A percentile compares a stretch with the other conserved stretches of the same genome.
Evolutionary conservation across 2,329 filamentous ascomycete species (phyloP).

Genomic region (Apiospora arundinis): DNA sequence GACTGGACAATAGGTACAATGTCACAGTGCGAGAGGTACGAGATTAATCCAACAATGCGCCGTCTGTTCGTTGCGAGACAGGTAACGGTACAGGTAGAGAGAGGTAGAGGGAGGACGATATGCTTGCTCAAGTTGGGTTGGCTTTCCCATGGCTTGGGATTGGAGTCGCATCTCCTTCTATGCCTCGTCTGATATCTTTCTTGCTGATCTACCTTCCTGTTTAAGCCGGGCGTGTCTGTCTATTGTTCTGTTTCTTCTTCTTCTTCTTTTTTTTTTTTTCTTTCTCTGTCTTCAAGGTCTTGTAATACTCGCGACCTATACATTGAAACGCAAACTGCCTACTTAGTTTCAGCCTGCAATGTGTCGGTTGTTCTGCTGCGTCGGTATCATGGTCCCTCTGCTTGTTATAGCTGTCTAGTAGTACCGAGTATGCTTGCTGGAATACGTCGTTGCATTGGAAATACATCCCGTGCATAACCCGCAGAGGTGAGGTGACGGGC

Average conservation of each 20-base stretch:
- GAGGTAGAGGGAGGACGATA: background rate
- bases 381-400: background rate
- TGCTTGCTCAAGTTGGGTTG: background rate
- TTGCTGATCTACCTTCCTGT: background rate
- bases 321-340: background rate
- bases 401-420: background rate
- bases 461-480: background rate
- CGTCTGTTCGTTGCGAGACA: background rate
- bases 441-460: background rate
- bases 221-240: background rate
- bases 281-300: background rate
- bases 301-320: background rate
- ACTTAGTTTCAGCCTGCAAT: background rate
- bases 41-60: constrained; percentile 2
- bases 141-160: background rate
- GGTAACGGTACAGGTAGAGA: background rate
- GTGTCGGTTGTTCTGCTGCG: background rate
- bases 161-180: background rate
- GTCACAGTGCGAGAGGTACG: background rate
- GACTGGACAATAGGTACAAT: background rate
- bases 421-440: background rate
- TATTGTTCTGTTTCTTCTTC: background rate
- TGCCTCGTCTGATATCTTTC: background rate
- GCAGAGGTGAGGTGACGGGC: background rate
- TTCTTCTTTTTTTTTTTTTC: background rate